Evolutionary conservation across 2,329 filamentous ascomycete genomes (phyloP).

Genomic region (Diaporthe caulivora): DNA sequence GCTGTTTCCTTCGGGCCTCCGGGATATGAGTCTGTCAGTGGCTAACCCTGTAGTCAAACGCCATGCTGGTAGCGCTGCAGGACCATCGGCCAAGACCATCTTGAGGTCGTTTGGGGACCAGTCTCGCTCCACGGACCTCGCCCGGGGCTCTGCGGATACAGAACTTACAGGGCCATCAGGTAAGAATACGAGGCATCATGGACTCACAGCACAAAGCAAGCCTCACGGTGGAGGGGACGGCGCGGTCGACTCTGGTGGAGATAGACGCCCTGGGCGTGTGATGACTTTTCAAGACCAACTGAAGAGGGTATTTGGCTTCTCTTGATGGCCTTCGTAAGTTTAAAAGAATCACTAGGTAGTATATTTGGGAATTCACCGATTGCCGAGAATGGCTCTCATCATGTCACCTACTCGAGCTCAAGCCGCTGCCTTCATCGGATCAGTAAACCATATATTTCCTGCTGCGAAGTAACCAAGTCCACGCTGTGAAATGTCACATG

Average conservation of each 20-base stretch:
- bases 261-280: neutral
- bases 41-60: neutral
- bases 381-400: neutral
- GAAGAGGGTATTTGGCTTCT: constrained; percentile 38
- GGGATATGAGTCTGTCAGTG: neutral
- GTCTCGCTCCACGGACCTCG: neutral
- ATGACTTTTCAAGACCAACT: constrained; percentile 35
- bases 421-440: no score
- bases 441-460: no score
- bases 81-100: neutral
- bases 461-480: no score
- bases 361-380: neutral
- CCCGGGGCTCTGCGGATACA: neutral
- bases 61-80: neutral
- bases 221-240: constrained; percentile 5
- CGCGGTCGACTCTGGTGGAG: neutral
- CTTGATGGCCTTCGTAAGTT: neutral
- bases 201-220: neutral
- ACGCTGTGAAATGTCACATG: no score
- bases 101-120: neutral
- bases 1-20: neutral
- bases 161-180: neutral
- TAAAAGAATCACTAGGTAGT: neutral
- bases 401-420: no score
- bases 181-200: neutral